Evolutionary conservation across 2,329 filamentous ascomycete genomes (phyloP).

Genomic region (Ophiostoma ips): DNA sequence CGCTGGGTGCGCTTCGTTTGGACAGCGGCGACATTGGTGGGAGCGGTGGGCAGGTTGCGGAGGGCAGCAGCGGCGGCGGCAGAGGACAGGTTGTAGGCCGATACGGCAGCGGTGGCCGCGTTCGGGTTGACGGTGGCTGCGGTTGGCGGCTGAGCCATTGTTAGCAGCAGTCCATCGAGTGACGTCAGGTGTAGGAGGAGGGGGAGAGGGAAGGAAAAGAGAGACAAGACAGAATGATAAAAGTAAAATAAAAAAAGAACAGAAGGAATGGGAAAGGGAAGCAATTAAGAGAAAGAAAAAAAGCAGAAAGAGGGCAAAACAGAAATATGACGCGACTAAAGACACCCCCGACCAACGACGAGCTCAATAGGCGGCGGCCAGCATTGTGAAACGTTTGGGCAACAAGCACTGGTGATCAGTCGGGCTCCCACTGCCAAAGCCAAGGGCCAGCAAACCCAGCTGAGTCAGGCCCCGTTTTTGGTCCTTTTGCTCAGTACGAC

Average conservation of each 20-base stretch:
- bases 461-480: background rate
- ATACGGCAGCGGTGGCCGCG: slow-evolving; percentile 66
- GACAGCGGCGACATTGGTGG: slow-evolving; percentile 65
- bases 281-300: background rate
- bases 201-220: background rate
- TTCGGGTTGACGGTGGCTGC: slow-evolving; percentile 52
- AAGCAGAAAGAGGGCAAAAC: background rate
- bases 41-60: slow-evolving; percentile 61
- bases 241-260: background rate
- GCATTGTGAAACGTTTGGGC: background rate
- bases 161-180: slow-evolving; percentile 9
- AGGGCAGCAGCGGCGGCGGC: slow-evolving; percentile 80
- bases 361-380: background rate
- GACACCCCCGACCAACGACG: no score
- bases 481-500: no score
- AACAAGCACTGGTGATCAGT: background rate
- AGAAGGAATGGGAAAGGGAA: background rate
- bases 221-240: background rate
- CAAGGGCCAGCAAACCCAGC: background rate
- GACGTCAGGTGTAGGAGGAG: background rate
- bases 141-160: slow-evolving; percentile 41
- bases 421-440: background rate
- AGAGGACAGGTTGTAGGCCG: slow-evolving; percentile 73
- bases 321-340: background rate
- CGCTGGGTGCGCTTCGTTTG: slow-evolving; percentile 77